Evolutionary conservation across 179 eudicot species (phyloP).

Genomic region (Beta corolliflora): DNA sequence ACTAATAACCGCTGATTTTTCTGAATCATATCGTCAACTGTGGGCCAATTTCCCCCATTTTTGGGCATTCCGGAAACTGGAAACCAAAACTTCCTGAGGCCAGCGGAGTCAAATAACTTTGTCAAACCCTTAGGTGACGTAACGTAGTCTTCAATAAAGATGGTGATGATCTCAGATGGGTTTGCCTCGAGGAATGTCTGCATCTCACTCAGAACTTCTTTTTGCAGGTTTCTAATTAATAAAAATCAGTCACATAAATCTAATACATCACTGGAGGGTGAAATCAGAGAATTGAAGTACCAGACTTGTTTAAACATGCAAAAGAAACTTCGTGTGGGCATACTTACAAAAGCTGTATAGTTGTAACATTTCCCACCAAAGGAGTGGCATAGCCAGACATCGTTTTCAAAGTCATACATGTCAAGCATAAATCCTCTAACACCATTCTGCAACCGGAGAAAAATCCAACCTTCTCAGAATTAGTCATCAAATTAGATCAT

Average conservation of each 20-base stretch:
- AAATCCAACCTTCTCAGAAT: not conserved
- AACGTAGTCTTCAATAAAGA: constrained; percentile 92
- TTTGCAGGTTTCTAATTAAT: constrained; percentile 78
- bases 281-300: not conserved
- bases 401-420: constrained; percentile 86
- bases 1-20: constrained; percentile 79
- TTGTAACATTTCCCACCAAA: constrained; percentile 86
- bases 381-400: constrained; percentile 95
- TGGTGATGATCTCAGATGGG: constrained; percentile 79
- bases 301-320: not conserved
- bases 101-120: constrained; percentile 78
- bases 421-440: constrained; percentile 98
- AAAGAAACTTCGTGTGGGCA: too few relatives aligned
- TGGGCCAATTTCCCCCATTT: constrained; percentile 90
- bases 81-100: constrained; percentile 80
- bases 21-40: constrained; percentile 76
- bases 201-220: constrained; percentile 78
- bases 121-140: constrained; percentile 81
- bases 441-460: constrained; percentile 62
- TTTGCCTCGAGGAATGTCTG: constrained; percentile 63
- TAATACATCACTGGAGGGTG: too few relatives aligned
- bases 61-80: constrained; percentile 90
- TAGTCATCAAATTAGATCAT: not conserved
- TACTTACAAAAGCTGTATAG: constrained; percentile 92
- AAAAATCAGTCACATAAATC: constrained; percentile 8